Evolutionary conservation across 768 basidiomycete species (phyloP), one percentile per base, ranked within the genome.

Genomic region (Lactifluus volemus): DNA sequence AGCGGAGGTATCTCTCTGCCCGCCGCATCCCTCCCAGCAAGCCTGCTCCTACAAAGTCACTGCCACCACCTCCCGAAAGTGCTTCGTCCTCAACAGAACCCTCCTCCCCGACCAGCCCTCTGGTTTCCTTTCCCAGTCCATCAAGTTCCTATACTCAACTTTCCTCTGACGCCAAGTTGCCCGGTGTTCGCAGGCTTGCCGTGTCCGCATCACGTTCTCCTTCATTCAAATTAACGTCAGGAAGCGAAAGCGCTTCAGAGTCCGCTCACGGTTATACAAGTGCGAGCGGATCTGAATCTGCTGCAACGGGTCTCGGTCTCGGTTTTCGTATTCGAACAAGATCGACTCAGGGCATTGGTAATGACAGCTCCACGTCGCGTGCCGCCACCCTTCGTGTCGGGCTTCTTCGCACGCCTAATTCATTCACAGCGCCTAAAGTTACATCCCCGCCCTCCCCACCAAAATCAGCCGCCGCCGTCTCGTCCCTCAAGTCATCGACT

Each of bases 181-280:
- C 52, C 14, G 50, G 14, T 21, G 41, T 25, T 53, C 61, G 61
- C 57, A 63, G 53, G 57, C 8, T 54, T 49, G 61, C 61, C 8
- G 21, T 63, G n/a, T 63, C 61, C 15, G 49, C 57, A 2, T 51
- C 56, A 7, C 61, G 61, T 19, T 58, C 61, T 6, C 38, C 51
- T 36, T 58, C 61, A 17, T 55, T 53, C 21, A 53, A 25, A 29
- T 44, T 63, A 7, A 54, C 61, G 36, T 58, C 57, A 9, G 61
- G 61, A n/a, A 63, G 61, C 17, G 61, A 63, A 21, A 63, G 61
- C 41, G 61, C 61, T 17, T 58, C 61, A 53, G 61, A 63, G 25
- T 63, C 61, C 5, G 61, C 57, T 2, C 48, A 49, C 1, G 61
- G 61, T 3, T 63, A 63, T 25, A 63, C 61, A 12, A 63, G 61